Evolutionary conservation across 2,329 filamentous ascomycete species (phyloP).

Genomic region (Fusarium sp.): DNA sequence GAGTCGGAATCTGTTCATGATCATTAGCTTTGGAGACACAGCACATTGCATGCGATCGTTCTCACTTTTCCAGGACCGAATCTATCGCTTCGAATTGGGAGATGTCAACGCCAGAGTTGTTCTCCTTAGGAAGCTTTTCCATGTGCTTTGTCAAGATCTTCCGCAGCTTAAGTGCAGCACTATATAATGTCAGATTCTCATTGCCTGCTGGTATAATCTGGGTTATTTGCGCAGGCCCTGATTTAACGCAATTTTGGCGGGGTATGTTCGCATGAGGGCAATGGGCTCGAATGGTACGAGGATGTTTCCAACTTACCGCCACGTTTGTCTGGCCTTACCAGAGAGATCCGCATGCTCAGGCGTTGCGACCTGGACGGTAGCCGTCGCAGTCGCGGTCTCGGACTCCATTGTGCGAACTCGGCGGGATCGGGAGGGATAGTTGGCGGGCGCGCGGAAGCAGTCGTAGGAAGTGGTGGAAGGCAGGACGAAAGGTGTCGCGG

Average conservation of each 20-base stretch:
- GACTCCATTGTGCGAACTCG: conserved; percentile 42
- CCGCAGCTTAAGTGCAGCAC: conserved; percentile 59
- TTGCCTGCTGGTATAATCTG: conserved; percentile 31
- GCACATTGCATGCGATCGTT: conserved; percentile 18
- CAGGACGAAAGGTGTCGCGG: conserved; percentile 30
- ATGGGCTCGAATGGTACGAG: conserved; percentile 2
- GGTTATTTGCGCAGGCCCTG: conserved; percentile 20
- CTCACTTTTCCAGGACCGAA: conserved; percentile 58
- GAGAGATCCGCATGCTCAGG: conserved; percentile 41
- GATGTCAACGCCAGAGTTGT: conserved; percentile 54
- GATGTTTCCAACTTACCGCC: conserved; percentile 54
- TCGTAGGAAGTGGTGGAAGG: conserved; percentile 15
- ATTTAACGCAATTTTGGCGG: conserved; percentile 18
- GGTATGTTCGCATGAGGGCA: conserved; percentile 12
- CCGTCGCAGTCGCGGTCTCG: conserved; percentile 23
- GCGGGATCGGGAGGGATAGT: conserved; percentile 19
- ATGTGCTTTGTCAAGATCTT: conserved; percentile 59
- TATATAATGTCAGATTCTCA: conserved; percentile 46
- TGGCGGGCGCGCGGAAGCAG: conserved; percentile 12
- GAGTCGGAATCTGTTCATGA: conserved; percentile 70
- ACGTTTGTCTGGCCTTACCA: conserved; percentile 53
- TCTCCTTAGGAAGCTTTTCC: conserved; percentile 56
- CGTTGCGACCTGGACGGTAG: conserved; percentile 23
- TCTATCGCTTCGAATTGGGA: conserved; percentile 60
- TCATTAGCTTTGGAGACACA: conserved; percentile 30